These are phyloP conservation scores for Fraxinus pennsylvanica DNA, from an alignment of 257 asterid species.

Conservation along the genomic window DNA sequence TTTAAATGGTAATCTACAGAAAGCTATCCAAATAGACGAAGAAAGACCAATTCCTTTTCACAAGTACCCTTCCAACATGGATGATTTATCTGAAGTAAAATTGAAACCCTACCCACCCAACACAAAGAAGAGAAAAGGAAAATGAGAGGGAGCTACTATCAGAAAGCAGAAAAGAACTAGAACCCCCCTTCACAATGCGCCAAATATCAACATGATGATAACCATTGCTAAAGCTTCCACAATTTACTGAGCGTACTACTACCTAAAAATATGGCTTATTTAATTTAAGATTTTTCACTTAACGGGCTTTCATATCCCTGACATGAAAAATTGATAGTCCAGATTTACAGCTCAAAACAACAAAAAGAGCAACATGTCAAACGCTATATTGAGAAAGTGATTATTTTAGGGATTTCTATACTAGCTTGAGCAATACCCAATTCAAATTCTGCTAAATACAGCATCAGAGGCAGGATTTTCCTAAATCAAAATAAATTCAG, in stretches of 20 bases:
- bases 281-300: slow-evolving; percentile 5
- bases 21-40: background rate
- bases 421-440: slow-evolving; percentile 14
- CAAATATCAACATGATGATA: slow-evolving; percentile 4
- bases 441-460: slow-evolving; percentile 16
- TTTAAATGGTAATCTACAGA: slow-evolving; percentile 16
- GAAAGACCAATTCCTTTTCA: slow-evolving; percentile 7
- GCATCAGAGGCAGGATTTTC: slow-evolving; percentile 15
- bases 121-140: background rate
- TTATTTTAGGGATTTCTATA: slow-evolving; percentile 17
- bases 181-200: background rate
- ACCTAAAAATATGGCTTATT: slow-evolving; percentile 11
- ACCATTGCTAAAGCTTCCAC: slow-evolving; percentile 4
- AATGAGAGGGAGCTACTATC: background rate
- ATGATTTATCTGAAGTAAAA: background rate
- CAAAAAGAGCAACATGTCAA: background rate
- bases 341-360: slow-evolving; percentile 2
- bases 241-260: slow-evolving; percentile 7
- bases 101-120: slow-evolving; percentile 6
- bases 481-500: slow-evolving; percentile 17
- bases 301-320: background rate
- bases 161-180: background rate
- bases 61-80: background rate
- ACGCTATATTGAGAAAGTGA: background rate
- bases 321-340: background rate